These are phyloP conservation scores for Akebia trifoliata DNA, from an alignment of 164 flowering plant genomes.

Conservation along the genomic window DNA sequence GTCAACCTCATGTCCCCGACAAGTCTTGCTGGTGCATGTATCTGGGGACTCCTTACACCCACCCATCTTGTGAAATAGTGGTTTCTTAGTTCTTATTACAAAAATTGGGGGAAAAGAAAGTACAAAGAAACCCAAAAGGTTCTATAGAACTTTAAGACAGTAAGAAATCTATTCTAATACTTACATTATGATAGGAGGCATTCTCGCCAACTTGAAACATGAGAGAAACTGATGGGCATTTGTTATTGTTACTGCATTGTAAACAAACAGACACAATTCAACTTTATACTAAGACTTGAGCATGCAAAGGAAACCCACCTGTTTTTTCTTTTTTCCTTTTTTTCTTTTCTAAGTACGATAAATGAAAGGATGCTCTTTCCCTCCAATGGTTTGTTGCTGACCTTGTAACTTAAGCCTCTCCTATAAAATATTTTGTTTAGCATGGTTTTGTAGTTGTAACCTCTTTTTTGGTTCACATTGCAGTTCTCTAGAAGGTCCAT, in stretches of 20 bases:
- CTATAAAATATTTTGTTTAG: too few species aligned
- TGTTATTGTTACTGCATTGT: slow-evolving; percentile 46
- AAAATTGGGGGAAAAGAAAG: background rate
- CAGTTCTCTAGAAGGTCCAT: too few species aligned
- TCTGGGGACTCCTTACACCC: slow-evolving; percentile 34
- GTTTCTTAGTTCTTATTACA: slow-evolving; percentile 11
- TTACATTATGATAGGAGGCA: slow-evolving; percentile 84
- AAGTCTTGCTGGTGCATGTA: slow-evolving; percentile 40
- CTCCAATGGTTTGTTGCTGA: too few species aligned
- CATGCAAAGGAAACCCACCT: background rate
- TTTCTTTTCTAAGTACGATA: too few species aligned
- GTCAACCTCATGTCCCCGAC: slow-evolving; percentile 50
- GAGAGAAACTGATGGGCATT: slow-evolving; percentile 93
- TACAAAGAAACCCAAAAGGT: background rate
- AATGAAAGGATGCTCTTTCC: too few species aligned
- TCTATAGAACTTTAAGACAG: too few species aligned
- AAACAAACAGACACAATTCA: slow-evolving; percentile 5
- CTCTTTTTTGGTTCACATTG: too few species aligned
- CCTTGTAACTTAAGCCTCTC: too few species aligned
- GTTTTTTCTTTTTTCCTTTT: too few species aligned
- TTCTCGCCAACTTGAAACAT: slow-evolving; percentile 91
- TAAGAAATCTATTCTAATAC: too few species aligned
- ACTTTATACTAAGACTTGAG: background rate
- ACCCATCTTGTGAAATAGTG: slow-evolving; percentile 38
- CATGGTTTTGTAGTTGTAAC: too few species aligned